phyloP scores from a whole-genome alignment of 352 stramenopile species.

The Phytophthora constricta region DNA sequence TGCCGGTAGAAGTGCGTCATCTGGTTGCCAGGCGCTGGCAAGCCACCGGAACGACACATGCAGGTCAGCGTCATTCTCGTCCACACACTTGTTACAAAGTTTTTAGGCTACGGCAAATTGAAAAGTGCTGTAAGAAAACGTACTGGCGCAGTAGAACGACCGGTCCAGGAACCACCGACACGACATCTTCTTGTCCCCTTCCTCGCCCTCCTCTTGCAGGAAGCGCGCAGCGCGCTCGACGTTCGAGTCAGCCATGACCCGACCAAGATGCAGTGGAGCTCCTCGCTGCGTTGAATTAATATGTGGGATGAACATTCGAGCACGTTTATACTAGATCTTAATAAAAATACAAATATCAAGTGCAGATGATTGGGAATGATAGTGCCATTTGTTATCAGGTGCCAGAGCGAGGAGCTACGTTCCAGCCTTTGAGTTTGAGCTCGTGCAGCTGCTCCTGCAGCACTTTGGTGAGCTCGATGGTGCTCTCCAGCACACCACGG shows the following conservation, averaged over 20 bases:
- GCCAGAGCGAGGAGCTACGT: slow-evolving; percentile 46
- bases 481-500: slow-evolving; percentile 62
- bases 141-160: slow-evolving; percentile 88
- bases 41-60: neutral
- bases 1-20: slow-evolving; percentile 85
- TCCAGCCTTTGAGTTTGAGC: slow-evolving; percentile 84
- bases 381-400: slow-evolving; percentile 14
- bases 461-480: slow-evolving; percentile 74
- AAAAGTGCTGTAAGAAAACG: slow-evolving; percentile 27
- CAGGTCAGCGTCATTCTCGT: slow-evolving; percentile 22
- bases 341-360: no score
- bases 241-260: slow-evolving; percentile 33
- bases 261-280: slow-evolving; percentile 7
- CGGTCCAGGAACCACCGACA: slow-evolving; percentile 84
- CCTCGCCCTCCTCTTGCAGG: slow-evolving; percentile 49
- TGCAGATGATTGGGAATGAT: no score
- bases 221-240: slow-evolving; percentile 69
- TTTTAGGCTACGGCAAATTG: neutral
- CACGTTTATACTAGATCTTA: no score
- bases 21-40: slow-evolving; percentile 81
- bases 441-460: slow-evolving; percentile 81
- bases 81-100: slow-evolving; percentile 14
- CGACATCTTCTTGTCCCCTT: slow-evolving; percentile 58
- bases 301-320: no score
- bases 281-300: no score